Evolutionary conservation across 2,329 filamentous ascomycete species (phyloP).

Genomic region (Lachnellula arida): DNA sequence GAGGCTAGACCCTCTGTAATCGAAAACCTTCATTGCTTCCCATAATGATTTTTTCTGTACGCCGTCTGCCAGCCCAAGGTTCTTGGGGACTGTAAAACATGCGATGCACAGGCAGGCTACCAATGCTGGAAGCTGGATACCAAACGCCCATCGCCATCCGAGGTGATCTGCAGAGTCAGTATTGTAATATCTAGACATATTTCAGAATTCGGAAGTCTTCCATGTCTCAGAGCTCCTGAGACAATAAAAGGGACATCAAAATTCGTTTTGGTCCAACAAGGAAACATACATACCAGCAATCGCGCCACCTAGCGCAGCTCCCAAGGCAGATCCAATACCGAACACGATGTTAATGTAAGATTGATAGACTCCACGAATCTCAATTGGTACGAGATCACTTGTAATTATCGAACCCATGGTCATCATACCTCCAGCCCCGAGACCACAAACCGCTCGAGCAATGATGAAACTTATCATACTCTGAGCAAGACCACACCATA

Average conservation of each 20-base stretch:
- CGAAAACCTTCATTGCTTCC: constrained; percentile 52
- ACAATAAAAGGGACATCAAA: too few relatives aligned
- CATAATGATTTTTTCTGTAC: constrained; percentile 40
- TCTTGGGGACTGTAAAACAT: constrained; percentile 43
- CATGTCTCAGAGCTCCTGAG: too few relatives aligned
- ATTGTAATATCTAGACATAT: too few relatives aligned
- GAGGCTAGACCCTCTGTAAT: constrained; percentile 49
- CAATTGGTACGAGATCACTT: constrained; percentile 69
- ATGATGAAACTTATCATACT: constrained; percentile 67
- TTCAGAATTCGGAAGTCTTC: too few relatives aligned
- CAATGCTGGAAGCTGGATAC: constrained; percentile 52
- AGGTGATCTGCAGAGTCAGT: constrained; percentile 41
- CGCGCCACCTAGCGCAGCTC: constrained; percentile 64
- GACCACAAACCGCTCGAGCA: constrained; percentile 64
- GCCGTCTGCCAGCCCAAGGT: constrained; percentile 45
- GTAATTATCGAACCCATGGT: constrained; percentile 66
- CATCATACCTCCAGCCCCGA: constrained; percentile 69
- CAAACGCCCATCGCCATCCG: constrained; percentile 72
- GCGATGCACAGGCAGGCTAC: constrained; percentile 44
- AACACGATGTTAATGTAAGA: constrained; percentile 64
- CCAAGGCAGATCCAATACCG: constrained; percentile 53
- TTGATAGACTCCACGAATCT: constrained; percentile 62
- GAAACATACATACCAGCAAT: constrained; percentile 45
- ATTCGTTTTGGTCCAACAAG: too few relatives aligned
- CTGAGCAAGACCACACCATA: constrained; percentile 63